phyloP scores from a whole-genome alignment of 208 protist genomes.

The Acanthamoeba polyphaga region DNA sequence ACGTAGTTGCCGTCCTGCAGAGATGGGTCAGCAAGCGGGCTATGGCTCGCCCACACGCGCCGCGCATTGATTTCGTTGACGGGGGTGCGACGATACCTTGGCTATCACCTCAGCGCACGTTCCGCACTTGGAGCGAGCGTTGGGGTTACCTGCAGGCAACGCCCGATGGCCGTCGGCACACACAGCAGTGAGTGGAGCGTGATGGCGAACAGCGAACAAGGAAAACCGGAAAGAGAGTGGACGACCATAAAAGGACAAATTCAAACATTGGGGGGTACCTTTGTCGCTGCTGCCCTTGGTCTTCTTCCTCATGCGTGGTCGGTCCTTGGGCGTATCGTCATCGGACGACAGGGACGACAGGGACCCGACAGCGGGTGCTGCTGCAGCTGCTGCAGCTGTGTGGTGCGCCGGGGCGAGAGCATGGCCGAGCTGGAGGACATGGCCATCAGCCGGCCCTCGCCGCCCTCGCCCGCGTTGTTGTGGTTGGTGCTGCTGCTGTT shows the following conservation, averaged over 20 bases:
- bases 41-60: neutral
- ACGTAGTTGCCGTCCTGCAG: constrained; percentile 17
- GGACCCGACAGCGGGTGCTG: neutral
- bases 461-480: neutral
- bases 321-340: constrained; percentile 1
- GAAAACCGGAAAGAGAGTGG: neutral
- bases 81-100: neutral
- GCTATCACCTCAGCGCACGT: neutral
- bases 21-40: too few species aligned
- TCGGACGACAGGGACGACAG: neutral
- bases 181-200: neutral
- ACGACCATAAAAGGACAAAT: neutral
- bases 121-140: neutral
- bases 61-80: neutral
- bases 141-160: neutral
- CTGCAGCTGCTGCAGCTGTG: neutral
- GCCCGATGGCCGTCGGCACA: neutral
- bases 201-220: neutral
- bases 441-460: neutral
- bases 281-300: neutral
- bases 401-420: neutral
- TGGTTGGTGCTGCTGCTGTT: neutral
- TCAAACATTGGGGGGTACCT: neutral
- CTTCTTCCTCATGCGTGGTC: neutral
- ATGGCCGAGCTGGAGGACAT: neutral